These are phyloP conservation scores for Gonapodya prolifera DNA, from an alignment of 192 early-diverging fungal genomes.

Conservation along the genomic window DNA sequence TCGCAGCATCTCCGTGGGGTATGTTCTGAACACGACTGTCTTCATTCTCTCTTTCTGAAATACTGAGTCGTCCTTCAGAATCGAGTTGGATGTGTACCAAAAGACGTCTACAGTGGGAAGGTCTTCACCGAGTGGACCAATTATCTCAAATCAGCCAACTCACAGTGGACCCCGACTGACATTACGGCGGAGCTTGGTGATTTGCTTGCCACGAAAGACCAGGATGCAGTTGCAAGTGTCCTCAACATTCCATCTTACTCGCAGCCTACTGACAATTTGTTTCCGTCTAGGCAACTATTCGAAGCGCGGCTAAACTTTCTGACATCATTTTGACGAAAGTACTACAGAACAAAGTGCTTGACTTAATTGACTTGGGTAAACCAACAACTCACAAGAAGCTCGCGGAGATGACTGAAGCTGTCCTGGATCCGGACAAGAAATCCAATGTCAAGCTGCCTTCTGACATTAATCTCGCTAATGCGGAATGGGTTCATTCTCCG, in stretches of 20 bases:
- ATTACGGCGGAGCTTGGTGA: slow-evolving; percentile 53
- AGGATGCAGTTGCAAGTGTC: slow-evolving; percentile 62
- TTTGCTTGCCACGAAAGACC: slow-evolving; percentile 77
- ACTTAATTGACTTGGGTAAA: slow-evolving; percentile 77
- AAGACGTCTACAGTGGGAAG: background rate
- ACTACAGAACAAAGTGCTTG: slow-evolving; percentile 74
- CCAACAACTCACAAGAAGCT: slow-evolving; percentile 74
- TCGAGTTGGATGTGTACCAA: slow-evolving; percentile 8
- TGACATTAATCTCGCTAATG: slow-evolving; percentile 52
- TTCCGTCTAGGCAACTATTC: slow-evolving; percentile 45
- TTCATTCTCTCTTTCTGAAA: background rate
- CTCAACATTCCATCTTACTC: background rate
- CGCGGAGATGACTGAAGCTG: slow-evolving; percentile 48
- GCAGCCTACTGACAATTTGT: background rate
- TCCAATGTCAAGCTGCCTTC: slow-evolving; percentile 39
- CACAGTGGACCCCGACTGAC: slow-evolving; percentile 54
- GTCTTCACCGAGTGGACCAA: slow-evolving; percentile 51
- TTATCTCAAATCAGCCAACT: slow-evolving; percentile 14
- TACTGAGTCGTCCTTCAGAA: slow-evolving; percentile 12
- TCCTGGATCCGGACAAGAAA: slow-evolving; percentile 49
- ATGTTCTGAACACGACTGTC: slow-evolving; percentile 3
- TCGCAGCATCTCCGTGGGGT: slow-evolving; percentile 31
- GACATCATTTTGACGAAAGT: slow-evolving; percentile 70
- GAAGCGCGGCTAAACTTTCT: slow-evolving; percentile 58
- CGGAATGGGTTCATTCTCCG: slow-evolving; percentile 86